Evolutionary conservation across 1,284 basidiomycete species (phyloP), one percentile per base, ranked within the genome.

Genomic region (Irpex lacteus): DNA sequence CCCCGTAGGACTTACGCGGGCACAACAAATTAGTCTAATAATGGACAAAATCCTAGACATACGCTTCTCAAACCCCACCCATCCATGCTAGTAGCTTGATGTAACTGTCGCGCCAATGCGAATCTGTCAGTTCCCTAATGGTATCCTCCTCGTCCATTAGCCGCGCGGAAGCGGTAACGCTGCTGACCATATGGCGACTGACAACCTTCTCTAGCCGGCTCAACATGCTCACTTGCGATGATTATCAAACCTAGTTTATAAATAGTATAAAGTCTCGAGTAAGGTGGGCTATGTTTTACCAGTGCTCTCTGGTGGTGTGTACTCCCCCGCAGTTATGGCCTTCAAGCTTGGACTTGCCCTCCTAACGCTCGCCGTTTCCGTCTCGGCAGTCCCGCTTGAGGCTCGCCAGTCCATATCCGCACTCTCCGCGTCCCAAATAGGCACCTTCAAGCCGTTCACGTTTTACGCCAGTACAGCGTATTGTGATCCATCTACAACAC

Each of bases 401-500:
- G 61, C 61, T 6, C 64, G 71, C 4, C 69, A 71, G 63, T 65
- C 70, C 58, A 81, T 84, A 61, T 77, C 79, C 1, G 64, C 80
- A 0, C 72, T 88, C 50, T 73, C 76, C 7, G 58, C 75, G 2
- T 52, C 78, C 6, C 75, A 85, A 67, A 79, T 89, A 53, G 66
- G 75, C 2, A 61, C 77, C 2, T 88, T 81, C 75, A 82, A 74
- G 55, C 81, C 85, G 0, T 89, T 81, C 72, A 81, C 84, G 0
- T 78, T 75, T 70, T 89, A 82, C 69, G 85, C 87, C 2, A 80
- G 80, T 60, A 77, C 85, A 1, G 85, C 80, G 1, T 86, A 86
- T 70, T 90, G 88, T 67, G 5, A 70, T 3, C 74, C 85, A 0
- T 68, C 76, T 0, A 64, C 69, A 34, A 85, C 84, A 5, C 66